Conservation (phyloP, 1,284 basidiomycete genomes). For the Irpex sp. region DNA sequence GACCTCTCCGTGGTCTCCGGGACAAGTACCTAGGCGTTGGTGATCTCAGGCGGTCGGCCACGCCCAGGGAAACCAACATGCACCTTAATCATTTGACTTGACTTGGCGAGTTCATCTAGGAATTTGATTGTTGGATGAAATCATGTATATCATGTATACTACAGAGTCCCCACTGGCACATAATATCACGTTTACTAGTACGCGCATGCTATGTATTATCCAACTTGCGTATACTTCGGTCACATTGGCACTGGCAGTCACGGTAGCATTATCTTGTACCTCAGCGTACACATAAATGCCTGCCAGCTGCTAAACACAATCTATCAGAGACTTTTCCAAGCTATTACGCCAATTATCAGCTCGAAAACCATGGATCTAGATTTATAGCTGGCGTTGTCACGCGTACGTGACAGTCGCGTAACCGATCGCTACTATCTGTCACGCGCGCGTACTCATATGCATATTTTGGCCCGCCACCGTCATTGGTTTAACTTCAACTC, state of each 20-base stretch:
- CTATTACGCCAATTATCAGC: no score
- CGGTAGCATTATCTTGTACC: no score
- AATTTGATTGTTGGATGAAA: background rate
- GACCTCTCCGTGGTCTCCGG: slow-evolving; percentile 10
- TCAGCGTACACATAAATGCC: no score
- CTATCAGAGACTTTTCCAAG: no score
- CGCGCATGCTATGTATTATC: no score
- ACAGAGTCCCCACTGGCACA: no score
- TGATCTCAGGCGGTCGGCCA: background rate
- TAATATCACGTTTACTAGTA: no score
- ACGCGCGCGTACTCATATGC: background rate
- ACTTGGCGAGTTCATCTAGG: background rate
- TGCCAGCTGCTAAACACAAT: no score
- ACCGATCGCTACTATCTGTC: background rate
- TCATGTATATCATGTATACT: background rate
- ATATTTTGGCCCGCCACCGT: no score
- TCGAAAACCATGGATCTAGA: background rate
- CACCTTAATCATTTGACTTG: background rate
- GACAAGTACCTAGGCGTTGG: background rate
- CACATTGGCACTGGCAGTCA: no score
- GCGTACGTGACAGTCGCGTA: background rate
- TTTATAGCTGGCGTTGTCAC: background rate
- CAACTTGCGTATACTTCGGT: no score
- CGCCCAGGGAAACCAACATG: slow-evolving; percentile 7
- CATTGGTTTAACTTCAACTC: background rate